phyloP scores from a whole-genome alignment of 2,329 filamentous ascomycete genomes.

The Aspergillus sp. region DNA sequence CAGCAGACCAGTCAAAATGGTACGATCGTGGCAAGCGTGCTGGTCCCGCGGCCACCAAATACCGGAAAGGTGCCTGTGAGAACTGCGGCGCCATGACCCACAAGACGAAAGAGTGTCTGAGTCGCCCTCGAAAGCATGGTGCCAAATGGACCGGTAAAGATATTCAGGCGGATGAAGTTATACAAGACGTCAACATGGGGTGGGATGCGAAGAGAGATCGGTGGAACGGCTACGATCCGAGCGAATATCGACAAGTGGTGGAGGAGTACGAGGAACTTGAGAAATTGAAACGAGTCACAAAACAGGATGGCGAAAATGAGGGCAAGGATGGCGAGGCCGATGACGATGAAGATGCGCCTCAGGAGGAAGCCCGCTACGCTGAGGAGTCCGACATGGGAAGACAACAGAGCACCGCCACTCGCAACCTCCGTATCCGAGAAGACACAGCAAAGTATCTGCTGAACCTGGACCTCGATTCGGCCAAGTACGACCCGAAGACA shows the following conservation, averaged over 20 bases:
- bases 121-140: slow-evolving; percentile 81
- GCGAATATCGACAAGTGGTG: slow-evolving; percentile 82
- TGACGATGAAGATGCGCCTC: slow-evolving; percentile 53
- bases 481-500: slow-evolving; percentile 97
- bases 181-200: slow-evolving; percentile 82
- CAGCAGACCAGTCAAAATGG: slow-evolving; percentile 76
- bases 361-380: slow-evolving; percentile 68
- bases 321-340: slow-evolving; percentile 52
- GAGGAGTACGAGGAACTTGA: slow-evolving; percentile 88
- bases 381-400: slow-evolving; percentile 97
- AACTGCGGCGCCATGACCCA: slow-evolving; percentile 98
- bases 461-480: slow-evolving; percentile 92
- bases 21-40: slow-evolving; percentile 85
- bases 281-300: slow-evolving; percentile 63
- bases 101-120: slow-evolving; percentile 90
- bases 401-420: slow-evolving; percentile 85
- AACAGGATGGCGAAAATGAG: slow-evolving; percentile 51
- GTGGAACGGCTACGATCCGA: slow-evolving; percentile 96
- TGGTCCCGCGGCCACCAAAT: slow-evolving; percentile 90
- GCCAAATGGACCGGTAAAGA: slow-evolving; percentile 90
- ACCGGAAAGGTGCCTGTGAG: slow-evolving; percentile 95
- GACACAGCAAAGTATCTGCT: slow-evolving; percentile 96
- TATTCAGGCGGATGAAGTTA: slow-evolving; percentile 86
- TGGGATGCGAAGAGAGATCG: slow-evolving; percentile 98
- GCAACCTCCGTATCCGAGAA: slow-evolving; percentile 88